Base-by-base conservation (phyloP, 2,329 filamentous ascomycete species). In the Huntiella abstrusa region DNA sequence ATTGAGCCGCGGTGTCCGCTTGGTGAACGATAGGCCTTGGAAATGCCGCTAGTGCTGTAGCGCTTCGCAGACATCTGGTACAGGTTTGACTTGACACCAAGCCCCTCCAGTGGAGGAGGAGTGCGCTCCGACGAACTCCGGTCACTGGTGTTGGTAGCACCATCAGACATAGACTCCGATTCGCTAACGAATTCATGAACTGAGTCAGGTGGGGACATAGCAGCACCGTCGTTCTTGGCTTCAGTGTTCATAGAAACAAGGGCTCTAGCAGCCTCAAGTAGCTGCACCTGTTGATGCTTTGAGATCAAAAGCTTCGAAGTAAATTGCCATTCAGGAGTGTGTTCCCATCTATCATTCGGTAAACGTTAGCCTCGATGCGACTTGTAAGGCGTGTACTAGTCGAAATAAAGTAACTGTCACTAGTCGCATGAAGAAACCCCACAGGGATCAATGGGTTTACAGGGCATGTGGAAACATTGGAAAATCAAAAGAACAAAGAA, bases 281-380 rank as follows among this genome's bases (percentile, higher is more conserved):
- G 73, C 63, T 98, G 91, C 45, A 98, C 91, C 68, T 98, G 91
- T 65, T 98, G 91, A 63, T 98, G 91, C 72, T 98, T 98, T 56
- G 88, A 96, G 56, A 98, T 96, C 60, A 96, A 78, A 59, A 96
- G 71, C 67, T 96, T 96, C 55, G 91, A 96, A 47, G 91, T 98
- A 61, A 81, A 80, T 45, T 87, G 83, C 91, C 91, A 98, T 67
- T 94, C 85, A 54, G 91, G 88, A 62, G 92, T 93, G 65, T 98
- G 91, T 68, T 98, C 91, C 91, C 91, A 98, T 73, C 88, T 98
- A 75, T 28, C 4, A 28, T 28, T 28, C 22, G 22, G 22, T 28
- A 28, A 28, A 28, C 22, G 22, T 28, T 28, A 28, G 22, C 8
- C 6, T 28, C 22, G 11, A 15, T 13, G n/a, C 33, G 33, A 43